Evolutionary conservation across 306 rosid species (phyloP).

Genomic region (Dalbergia oliveri): DNA sequence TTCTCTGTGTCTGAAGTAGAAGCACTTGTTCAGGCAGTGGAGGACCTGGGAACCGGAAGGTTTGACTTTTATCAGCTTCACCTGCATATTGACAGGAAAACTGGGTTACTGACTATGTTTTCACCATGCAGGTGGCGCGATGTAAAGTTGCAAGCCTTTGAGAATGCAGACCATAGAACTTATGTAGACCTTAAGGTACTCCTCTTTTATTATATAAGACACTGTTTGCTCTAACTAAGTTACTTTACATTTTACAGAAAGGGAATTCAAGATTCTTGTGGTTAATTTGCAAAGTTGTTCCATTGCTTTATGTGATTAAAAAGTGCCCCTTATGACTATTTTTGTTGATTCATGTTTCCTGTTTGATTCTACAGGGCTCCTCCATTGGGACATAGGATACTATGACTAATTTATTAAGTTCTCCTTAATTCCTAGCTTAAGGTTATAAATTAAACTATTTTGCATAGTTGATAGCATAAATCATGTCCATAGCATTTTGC

Average conservation of each 20-base stretch:
- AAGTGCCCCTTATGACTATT: neutral
- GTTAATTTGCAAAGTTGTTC: neutral
- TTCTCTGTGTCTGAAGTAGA: slow-evolving; percentile 95
- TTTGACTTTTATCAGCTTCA: slow-evolving; percentile 45
- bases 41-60: slow-evolving; percentile 99
- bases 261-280: neutral
- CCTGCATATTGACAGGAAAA: slow-evolving; percentile 10
- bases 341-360: neutral
- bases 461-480: neutral
- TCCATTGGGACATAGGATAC: neutral
- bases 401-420: neutral
- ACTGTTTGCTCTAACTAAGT: neutral
- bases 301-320: neutral
- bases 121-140: slow-evolving; percentile 87
- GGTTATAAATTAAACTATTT: neutral
- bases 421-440: neutral
- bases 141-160: slow-evolving; percentile 86
- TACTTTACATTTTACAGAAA: neutral
- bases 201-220: slow-evolving; percentile 2
- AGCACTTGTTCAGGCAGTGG: slow-evolving; percentile 91
- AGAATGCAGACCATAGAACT: slow-evolving; percentile 93
- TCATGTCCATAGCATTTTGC: slow-evolving; percentile 3
- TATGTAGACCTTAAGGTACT: slow-evolving; percentile 94
- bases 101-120: slow-evolving; percentile 42
- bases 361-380: neutral